Base-by-base conservation (phyloP, 2,329 filamentous ascomycete species). In the Alternaria tenuissima region DNA sequence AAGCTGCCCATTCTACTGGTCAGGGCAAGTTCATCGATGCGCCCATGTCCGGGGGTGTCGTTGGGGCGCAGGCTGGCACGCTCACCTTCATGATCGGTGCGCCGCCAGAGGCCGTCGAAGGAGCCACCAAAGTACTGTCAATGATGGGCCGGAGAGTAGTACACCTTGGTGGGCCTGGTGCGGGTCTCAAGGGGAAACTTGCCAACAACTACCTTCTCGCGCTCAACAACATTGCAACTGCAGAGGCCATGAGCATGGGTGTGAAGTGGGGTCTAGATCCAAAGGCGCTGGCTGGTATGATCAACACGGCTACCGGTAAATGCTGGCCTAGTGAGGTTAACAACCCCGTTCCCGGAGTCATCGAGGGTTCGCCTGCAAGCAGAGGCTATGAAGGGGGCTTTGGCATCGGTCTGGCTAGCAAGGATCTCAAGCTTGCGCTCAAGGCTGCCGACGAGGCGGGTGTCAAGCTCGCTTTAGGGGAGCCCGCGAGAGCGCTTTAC, bases 301-400 rank as follows among this genome's bases (percentile, higher is more conserved):
- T 99, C 82, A 98, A 97, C 76, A 91, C 91, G 4, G 95, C 92
- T 69, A 97, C 94, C 0, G 95, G 95, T n/a, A 88, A 86, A 66
- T 98, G 94, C 84, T 99, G 95, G 95, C 93, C 94, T 1, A 95
- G 90, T 71, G 94, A 97, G 80, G 84, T 96, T 63, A 99, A 99
- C 81, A 98, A 98, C 76, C 95, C 95, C 0, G 93, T 98, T 3
- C 89, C 89, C 11, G 94, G 93, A 14, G 93, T 97, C 0, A 85
- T 94, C 22, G 88, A 90, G 62, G 87, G 85, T 0, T 87, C 92
- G 2, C 93, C 94, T 0, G 91, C 93, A 0, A 87, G 85, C 55
- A 84, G 90, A 57, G 93, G 91, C 55, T 99, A 85, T 58, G 79
- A 81, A 22, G 82, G 82, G 20, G 83, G 83, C 0, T 85, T 85